A percentile compares a stretch with the other conserved stretches of the same genome.
phyloP scores from a whole-genome alignment of 768 basidiomycete species.

The Boletales sp. region DNA sequence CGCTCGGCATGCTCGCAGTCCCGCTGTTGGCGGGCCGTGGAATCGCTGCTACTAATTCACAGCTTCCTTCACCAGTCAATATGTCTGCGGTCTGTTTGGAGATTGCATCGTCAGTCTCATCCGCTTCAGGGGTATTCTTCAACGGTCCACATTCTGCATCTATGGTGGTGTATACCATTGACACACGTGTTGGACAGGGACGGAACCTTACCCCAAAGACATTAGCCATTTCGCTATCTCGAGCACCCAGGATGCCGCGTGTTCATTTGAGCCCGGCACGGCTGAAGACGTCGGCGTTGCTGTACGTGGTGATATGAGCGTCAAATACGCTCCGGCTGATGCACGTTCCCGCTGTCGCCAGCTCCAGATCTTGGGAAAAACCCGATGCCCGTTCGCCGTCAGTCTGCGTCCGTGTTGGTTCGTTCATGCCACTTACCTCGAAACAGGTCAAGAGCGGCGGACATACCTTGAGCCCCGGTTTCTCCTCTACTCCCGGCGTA shows the following conservation, averaged over 20 bases:
- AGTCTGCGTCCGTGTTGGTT: conserved; percentile 7
- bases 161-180: conserved; percentile 1
- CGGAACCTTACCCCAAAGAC: conserved; percentile 36
- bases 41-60: not conserved
- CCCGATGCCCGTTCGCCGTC: conserved; percentile 53
- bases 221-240: conserved; percentile 48
- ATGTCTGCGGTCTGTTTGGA: conserved; percentile 14
- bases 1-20: conserved; percentile 5
- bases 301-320: conserved; percentile 28
- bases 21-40: conserved; percentile 5
- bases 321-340: not conserved
- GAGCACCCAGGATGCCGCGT: conserved; percentile 43
- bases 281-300: conserved; percentile 49
- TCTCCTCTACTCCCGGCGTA: conserved; percentile 58
- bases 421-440: not conserved
- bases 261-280: conserved; percentile 57
- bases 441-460: conserved; percentile 64
- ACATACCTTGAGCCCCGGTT: conserved; percentile 51
- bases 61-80: not conserved
- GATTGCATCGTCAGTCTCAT: conserved; percentile 20
- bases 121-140: conserved; percentile 21
- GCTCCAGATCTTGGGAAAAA: conserved; percentile 46
- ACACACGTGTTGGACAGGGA: conserved; percentile 14
- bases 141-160: conserved; percentile 10
- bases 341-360: conserved; percentile 16